Conservation (phyloP, 2,329 filamentous ascomycete genomes). For the Orbilia oligospora region DNA sequence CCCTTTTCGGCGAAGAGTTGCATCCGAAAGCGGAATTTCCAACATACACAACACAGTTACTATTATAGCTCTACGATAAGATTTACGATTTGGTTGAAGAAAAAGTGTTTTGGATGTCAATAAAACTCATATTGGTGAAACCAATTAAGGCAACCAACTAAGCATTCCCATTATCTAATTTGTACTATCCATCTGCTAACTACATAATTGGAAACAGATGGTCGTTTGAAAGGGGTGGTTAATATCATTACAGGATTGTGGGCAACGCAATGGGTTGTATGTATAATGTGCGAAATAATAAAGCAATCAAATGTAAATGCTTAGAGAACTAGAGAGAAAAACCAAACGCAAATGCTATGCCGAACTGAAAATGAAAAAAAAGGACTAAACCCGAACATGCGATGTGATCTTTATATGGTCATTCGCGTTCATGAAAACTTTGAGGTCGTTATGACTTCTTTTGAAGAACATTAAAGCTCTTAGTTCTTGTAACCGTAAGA, state of each 20-base stretch:
- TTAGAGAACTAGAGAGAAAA: not conserved
- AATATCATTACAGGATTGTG: slow-evolving; percentile 42
- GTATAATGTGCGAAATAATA: slow-evolving; percentile 1
- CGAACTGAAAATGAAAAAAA: slow-evolving; percentile 10
- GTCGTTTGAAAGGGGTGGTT: not conserved
- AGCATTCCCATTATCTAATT: slow-evolving; percentile 19
- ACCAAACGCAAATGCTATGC: slow-evolving; percentile 28
- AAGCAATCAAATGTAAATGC: not conserved
- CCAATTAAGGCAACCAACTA: slow-evolving; percentile 23
- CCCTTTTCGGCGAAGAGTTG: slow-evolving; percentile 31
- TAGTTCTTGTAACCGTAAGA: slow-evolving; percentile 25
- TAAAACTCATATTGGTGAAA: slow-evolving; percentile 11
- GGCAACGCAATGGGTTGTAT: slow-evolving; percentile 30
- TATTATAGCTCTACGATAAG: slow-evolving; percentile 4
- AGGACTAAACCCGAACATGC: slow-evolving; percentile 27
- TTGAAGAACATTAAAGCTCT: slow-evolving; percentile 12
- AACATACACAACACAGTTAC: slow-evolving; percentile 43
- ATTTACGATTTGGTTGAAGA: not conserved
- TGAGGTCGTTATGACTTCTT: not conserved
- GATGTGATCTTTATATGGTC: slow-evolving; percentile 33
- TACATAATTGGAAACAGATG: slow-evolving; percentile 32
- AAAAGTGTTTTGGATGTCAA: slow-evolving; percentile 11
- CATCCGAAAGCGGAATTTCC: slow-evolving; percentile 20
- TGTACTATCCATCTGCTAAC: slow-evolving; percentile 16
- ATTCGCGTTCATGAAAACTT: slow-evolving; percentile 32